A percentile compares a stretch with the other conserved stretches of the same genome.
These are phyloP conservation scores for Agrostemma githago DNA, from an alignment of 148 eudicot genomes.

Conservation along the genomic window DNA sequence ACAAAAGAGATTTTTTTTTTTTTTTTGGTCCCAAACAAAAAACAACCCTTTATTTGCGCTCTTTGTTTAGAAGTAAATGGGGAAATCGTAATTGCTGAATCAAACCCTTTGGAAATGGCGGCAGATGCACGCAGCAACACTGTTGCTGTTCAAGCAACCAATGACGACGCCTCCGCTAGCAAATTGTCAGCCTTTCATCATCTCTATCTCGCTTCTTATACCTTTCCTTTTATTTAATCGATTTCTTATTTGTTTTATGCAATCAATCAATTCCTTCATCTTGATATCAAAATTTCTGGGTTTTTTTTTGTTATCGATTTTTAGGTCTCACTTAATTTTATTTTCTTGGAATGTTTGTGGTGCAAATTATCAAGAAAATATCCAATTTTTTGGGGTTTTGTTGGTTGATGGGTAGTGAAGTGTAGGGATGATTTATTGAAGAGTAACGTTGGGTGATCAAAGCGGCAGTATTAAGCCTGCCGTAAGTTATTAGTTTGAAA, in stretches of 20 bases:
- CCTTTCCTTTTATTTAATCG: not conserved
- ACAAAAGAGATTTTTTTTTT: too few relatives aligned
- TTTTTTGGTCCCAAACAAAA: too few relatives aligned
- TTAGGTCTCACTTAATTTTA: not conserved
- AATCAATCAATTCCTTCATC: not conserved
- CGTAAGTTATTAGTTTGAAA: not conserved
- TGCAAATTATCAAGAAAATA: not conserved
- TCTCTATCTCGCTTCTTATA: not conserved
- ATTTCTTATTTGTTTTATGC: not conserved
- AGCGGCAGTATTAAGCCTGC: not conserved
- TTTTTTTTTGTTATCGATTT: not conserved
- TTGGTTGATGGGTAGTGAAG: not conserved
- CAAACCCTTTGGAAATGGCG: constrained; percentile 34
- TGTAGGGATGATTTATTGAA: not conserved
- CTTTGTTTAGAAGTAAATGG: too few relatives aligned
- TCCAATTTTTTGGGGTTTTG: not conserved
- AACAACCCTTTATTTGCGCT: too few relatives aligned
- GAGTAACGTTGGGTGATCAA: not conserved
- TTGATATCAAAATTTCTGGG: not conserved
- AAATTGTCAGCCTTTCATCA: not conserved
- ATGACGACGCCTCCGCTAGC: constrained; percentile 3
- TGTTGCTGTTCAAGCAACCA: constrained; percentile 86
- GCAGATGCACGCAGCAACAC: constrained; percentile 65
- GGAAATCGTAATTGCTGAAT: not conserved
- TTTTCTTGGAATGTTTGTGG: not conserved